Evolutionary conservation across 495 filamentous ascomycete species (phyloP).

Genomic region (Daldinia caldariorum): DNA sequence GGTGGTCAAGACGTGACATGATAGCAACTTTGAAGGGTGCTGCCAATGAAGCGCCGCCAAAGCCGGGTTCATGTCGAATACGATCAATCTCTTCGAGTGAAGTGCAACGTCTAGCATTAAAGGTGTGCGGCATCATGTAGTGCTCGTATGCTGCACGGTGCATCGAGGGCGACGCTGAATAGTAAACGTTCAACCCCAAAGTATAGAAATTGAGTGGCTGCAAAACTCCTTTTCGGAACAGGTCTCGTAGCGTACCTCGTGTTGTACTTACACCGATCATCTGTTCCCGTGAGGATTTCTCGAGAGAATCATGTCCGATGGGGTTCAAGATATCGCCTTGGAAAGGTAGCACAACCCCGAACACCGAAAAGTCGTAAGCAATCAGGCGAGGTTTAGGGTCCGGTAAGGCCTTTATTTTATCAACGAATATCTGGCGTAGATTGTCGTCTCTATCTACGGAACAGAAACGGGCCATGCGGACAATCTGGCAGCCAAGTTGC

Average conservation of each 20-base stretch:
- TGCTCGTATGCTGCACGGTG: constrained; percentile 77
- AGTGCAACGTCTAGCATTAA: constrained; percentile 69
- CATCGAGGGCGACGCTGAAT: constrained; percentile 82
- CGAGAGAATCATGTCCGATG: constrained; percentile 73
- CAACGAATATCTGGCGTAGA: constrained; percentile 64
- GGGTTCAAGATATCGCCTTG: constrained; percentile 74
- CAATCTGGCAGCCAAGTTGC: constrained; percentile 73
- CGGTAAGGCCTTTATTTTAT: constrained; percentile 58
- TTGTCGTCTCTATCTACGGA: constrained; percentile 67
- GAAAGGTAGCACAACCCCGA: constrained; percentile 72
- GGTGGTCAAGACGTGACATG: constrained; percentile 70
- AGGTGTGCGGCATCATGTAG: constrained; percentile 77
- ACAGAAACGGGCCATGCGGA: constrained; percentile 73
- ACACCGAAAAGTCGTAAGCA: constrained; percentile 75
- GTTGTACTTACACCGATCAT: constrained; percentile 55
- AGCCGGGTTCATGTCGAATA: constrained; percentile 69
- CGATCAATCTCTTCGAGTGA: constrained; percentile 71
- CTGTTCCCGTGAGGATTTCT: constrained; percentile 56
- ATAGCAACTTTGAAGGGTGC: constrained; percentile 81
- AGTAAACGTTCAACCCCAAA: constrained; percentile 75
- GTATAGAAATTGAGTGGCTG: constrained; percentile 80
- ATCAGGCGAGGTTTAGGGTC: constrained; percentile 69
- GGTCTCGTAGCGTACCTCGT: constrained; percentile 62
- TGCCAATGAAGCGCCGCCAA: constrained; percentile 77
- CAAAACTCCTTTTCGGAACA: constrained; percentile 65